phyloP scores from a whole-genome alignment of 1,284 basidiomycete genomes.

The Caloboletus firmus region DNA sequence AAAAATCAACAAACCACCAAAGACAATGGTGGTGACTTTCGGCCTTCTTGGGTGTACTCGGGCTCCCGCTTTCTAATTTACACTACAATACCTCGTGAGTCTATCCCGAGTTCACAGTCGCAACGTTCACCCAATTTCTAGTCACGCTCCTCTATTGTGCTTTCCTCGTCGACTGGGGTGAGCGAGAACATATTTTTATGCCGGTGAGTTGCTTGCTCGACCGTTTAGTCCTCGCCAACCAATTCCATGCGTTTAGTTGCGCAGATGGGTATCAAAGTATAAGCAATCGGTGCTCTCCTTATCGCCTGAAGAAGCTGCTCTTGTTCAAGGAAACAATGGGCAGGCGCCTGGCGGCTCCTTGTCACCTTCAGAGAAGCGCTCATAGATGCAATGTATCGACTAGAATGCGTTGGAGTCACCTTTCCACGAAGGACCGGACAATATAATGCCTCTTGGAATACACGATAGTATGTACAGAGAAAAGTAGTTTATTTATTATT shows the following conservation, averaged over 20 bases:
- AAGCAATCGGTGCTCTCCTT: slow-evolving; percentile 48
- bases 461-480: background rate
- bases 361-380: slow-evolving; percentile 2
- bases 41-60: slow-evolving; percentile 58
- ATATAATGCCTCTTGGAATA: background rate
- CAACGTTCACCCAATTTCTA: slow-evolving; percentile 27
- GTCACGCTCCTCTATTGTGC: slow-evolving; percentile 54
- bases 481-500: background rate
- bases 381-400: background rate
- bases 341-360: slow-evolving; percentile 1
- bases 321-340: slow-evolving; percentile 17
- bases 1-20: slow-evolving; percentile 7
- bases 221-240: background rate
- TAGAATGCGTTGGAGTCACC: background rate
- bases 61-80: slow-evolving; percentile 46
- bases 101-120: background rate
- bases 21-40: slow-evolving; percentile 41
- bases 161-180: slow-evolving; percentile 68
- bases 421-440: background rate
- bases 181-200: slow-evolving; percentile 67
- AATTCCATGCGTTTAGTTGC: slow-evolving; percentile 34
- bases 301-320: slow-evolving; percentile 46
- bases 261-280: slow-evolving; percentile 46
- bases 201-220: slow-evolving; percentile 46
- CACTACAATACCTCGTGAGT: slow-evolving; percentile 52